Base-by-base conservation (phyloP, 805 yeast genomes). In the Nakazawaea populi region DNA sequence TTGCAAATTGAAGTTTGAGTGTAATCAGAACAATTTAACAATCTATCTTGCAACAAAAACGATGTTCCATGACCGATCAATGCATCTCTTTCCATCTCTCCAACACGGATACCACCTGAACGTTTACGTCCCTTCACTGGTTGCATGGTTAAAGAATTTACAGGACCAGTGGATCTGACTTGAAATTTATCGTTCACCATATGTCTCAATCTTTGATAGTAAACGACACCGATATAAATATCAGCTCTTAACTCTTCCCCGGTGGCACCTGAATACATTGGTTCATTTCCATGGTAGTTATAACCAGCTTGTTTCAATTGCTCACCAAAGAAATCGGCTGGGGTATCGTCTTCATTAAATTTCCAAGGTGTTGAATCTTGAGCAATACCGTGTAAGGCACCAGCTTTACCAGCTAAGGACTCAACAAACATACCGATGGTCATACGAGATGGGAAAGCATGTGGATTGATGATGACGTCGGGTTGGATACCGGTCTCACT, bases 181-280 rank as follows among this genome's bases (percentile, higher is more conserved):
- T 94, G 99, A 87, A 90, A 94, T 80, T 94, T 94, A 68, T 94
- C 99, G 76, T 94, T 94, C 57, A 94, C 99, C 99, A 94, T 94
- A 71, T 94, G 99, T 75, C 99, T 85, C 76, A 94, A 80, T 74
- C 99, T 83, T 76, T 94, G 99, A 73, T 94, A 94, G 75, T 89
- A 94, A 48, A 94, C 99, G 60, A 91, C 91, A 60, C 99, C 99
- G 58, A 94, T 81, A 71, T 94, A 94, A 58, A 94, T 94, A 68
- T 94, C 99, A 29, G 88, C 96, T 62, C 97, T 78, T 60, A 94
- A 75, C 74, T 94, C 99, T 71, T 94, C 97, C 61, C 99, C 99
- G 46, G 98, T 92, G 43, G 86, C 97, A 63, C 99, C 99, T 14
- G 97, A 89, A 71, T 94, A 94, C 92, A 94, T 88, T 47, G 99